Evolutionary conservation across 257 asterid species (phyloP), one percentile per base, ranked within the genome.

Genomic region (Oldenlandia corymbosa): DNA sequence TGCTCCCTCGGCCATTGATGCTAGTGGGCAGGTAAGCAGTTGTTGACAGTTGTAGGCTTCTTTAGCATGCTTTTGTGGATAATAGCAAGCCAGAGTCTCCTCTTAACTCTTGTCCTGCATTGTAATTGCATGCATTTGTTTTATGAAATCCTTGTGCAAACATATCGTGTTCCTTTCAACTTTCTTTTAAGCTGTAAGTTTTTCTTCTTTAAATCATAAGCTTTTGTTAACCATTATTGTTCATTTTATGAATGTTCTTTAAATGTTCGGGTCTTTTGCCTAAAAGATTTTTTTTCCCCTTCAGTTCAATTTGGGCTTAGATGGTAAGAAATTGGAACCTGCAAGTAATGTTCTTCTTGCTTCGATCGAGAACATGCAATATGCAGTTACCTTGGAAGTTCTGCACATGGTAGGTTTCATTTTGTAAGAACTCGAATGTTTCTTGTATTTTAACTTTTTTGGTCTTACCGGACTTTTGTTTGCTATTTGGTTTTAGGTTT

Each of bases 301-400:
- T 70, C 96, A 92, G 97, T 76, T 88, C 66, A 87, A 65, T 63
- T 58, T 85, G 63, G 99, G 97, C 68, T 75, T 78, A 69, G 96
- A 92, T 84, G 96, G 96, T 65, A 87, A 79, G 78, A 87, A 85
- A 67, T 45, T 87, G 76, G 99, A 92, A 73, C 88, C 96, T 17
- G 97, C 89, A 77, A 92, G 99, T 76, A 92, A 92, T 78, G 99
- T 92, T 65, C 88, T 92, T 62, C 97, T 92, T 68, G 99, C 99
- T 62, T 87, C 99, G 12, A 87, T 92, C 17, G 99, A 92, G 75
- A 92, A 92, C 84, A 92, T 92, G 99, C 99, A 92, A 70, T 92
- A 92, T 80, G 84, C 91, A 26, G 97, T 92, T 53, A 92, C 98
- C 67, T 78, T 92, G 86, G 98, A 92, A 67, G 91, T 89, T 49